Conservation (phyloP, 2,329 filamentous ascomycete species). For the Elsinoe ampelina region DNA sequence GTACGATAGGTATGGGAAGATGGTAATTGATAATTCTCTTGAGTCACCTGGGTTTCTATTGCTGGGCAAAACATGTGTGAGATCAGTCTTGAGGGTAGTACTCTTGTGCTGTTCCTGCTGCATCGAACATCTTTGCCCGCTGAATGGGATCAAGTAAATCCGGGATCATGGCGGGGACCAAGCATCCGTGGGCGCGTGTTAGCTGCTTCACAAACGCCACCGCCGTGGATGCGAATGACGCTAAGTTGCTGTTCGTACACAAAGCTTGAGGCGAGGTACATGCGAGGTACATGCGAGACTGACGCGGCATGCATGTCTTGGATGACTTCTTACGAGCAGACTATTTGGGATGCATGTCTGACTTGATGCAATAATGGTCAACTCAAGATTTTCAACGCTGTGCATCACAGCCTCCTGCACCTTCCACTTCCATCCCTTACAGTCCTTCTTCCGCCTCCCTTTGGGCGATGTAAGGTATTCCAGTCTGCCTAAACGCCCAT, state of each 20-base stretch:
- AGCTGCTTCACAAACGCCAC: background rate
- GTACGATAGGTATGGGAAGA: background rate
- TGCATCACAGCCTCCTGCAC: too few relatives aligned
- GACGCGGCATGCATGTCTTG: background rate
- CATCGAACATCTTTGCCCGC: background rate
- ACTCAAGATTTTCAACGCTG: too few relatives aligned
- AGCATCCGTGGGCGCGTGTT: too few relatives aligned
- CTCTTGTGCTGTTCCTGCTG: too few relatives aligned
- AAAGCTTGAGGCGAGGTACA: background rate
- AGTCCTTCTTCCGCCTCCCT: background rate
- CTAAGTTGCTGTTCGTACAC: background rate
- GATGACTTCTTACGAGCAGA: background rate
- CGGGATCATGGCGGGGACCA: background rate
- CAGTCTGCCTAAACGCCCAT: slow-evolving; percentile 36
- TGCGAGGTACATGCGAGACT: background rate
- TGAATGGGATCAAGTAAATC: background rate
- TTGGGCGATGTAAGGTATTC: slow-evolving; percentile 28
- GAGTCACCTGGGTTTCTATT: too few relatives aligned
- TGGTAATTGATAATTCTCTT: background rate
- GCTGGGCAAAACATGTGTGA: too few relatives aligned
- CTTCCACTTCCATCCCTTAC: background rate
- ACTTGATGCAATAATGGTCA: too few relatives aligned
- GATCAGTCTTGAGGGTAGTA: too few relatives aligned
- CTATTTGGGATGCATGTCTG: too few relatives aligned
- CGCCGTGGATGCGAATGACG: background rate